Evolutionary conservation across 2,329 filamentous ascomycete genomes (phyloP), one percentile per base, ranked within the genome.

Genomic region (Sordariomycetes sp.): DNA sequence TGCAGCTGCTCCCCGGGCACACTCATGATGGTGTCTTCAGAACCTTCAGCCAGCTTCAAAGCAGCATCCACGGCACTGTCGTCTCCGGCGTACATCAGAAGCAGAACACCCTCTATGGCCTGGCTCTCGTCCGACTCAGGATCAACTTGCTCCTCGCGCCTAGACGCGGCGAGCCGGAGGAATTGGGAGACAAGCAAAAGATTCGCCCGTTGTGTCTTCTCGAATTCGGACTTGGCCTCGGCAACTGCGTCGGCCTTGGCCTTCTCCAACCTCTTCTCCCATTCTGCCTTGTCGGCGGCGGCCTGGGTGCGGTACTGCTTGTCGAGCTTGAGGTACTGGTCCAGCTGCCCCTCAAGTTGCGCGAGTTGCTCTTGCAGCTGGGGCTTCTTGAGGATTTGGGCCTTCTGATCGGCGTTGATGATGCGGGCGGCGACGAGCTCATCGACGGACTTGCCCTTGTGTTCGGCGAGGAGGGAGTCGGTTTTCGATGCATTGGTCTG

Each of bases 371-470:
- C 65, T 50, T 81, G 71, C 20, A 88, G 74, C 23, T 66, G 64
- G 24, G 83, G 83, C 59, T 86, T 87, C 74, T 86, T 88, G 44
- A 79, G 66, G 38, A 80, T 72, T 55, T 86, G 79, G 9, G 80
- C 75, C 59, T 81, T 86, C 60, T 90, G 84, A 57, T 90, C 84
- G 58, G 69, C 55, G 55, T 90, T 90, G 70, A 90, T 85, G 53
- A 86, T 77, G 57, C 75, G 81, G 38, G 70, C 57, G 15, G 71
- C 61, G 35, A 88, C 77, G 35, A 90, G 70, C 29, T 88, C 75
- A 37, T 88, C 82, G 34, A 88, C 74, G 8, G 75, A 70, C 56
- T 82, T 80, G 54, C 63, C 75, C 39, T 77, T 67, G 61, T 88
- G 75, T 54, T 84, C 77, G 42, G 68, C 70, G 44, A 87, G 65